Base-by-base conservation (phyloP, 441 rosid species). In the Omphalea diandra region DNA sequence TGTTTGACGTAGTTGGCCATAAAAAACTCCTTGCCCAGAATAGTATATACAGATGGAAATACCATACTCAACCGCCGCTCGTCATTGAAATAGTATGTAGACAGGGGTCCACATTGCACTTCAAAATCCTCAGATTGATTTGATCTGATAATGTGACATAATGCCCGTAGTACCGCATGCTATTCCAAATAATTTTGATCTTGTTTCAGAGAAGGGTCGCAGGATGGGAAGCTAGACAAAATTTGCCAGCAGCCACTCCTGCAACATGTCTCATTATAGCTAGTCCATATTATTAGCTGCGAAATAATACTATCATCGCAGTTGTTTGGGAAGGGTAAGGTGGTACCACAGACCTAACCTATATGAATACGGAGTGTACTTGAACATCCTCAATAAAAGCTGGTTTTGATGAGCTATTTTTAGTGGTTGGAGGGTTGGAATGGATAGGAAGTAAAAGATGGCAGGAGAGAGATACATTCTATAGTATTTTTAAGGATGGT, bases 181-280 rank as follows among this genome's bases (percentile, higher is more conserved):
- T 50, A 31, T 26, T 8, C 43, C 49, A 57, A 24, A 22, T 24
- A 5, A 43, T 49, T 53, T 55, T 46, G 18, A 11, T 27, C 17
- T 36, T 52, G 29, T 38, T 54, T 53, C 50, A 44, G 47, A 20
- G 20, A 31, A 53, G 3, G 22, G 35, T 33, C 20, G 14, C n/a
- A 1, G 8, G 14, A 14, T 18, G 26, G 43, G 18, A 15, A 38
- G 29, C n/a, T 29, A 29, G 67, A 20, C 63, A 71, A 18, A 22
- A 27, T n/a, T 11, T 35, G 26, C 3, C 32, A 60, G 46, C 15
- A 40, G 62, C 68, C 72, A 53, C 50, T 60, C 72, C 61, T 43
- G 7, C 15, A 44, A 50, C 63, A n/a, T n/a, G 61, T 52, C 52
- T 2, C 14, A 22, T 5, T 11, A 61, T 50, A 24, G 17, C 5